phyloP scores from a whole-genome alignment of 129 eudicot genomes.

The Daucus carota region DH1_v3.0 NC_030389.2:3338001-3338500 shows the following conservation, averaged over 20 bases:
- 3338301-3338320: not conserved
- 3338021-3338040: not conserved
- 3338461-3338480: not conserved
- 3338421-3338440: not conserved
- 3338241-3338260: not conserved
- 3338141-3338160: slow-evolving; percentile 2
- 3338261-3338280: not conserved
- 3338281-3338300: not conserved
- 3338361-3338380: not conserved
- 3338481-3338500: not conserved
- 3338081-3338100: not conserved
- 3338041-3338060: not conserved
- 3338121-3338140: not conserved
- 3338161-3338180: not conserved
- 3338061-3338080: not conserved
- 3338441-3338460: not conserved
- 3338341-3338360: not conserved
- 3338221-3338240: not conserved
- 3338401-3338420: not conserved
- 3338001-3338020: not conserved
- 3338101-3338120: not conserved
- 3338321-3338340: not conserved
- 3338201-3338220: not conserved
- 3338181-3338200: not conserved
- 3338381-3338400: not conserved